Evolutionary conservation across 345 rosid species (phyloP), one percentile per base, ranked within the genome.

Genomic region (Cardamine occulta): DNA sequence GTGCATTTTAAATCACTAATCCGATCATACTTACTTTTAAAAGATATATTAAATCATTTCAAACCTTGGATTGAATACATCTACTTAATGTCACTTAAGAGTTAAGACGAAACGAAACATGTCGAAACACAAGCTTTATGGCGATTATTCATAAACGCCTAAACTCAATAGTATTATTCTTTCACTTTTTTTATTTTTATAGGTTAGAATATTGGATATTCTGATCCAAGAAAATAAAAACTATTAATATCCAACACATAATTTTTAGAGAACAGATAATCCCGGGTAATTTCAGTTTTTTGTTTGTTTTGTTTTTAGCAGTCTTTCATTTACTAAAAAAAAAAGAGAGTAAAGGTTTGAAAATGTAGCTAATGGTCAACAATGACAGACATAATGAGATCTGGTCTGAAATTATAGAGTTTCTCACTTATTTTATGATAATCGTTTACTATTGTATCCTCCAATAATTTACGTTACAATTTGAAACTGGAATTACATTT

Each of bases 351-450:
- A 53, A 73, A 31, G 32, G 9, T 26, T 37, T 19, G n/a, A 12
- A 40, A 73, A 56, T 54, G 13, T 54, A 56, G 35, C 56, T 73
- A 52, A 53, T 63, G 44, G 77, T 73, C 70, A 73, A 42, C 77
- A 53, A 63, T 63, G 70, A 53, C 70, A 73, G 34, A 42, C 21
- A 44, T 64, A 54, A 18, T 62, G 19, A 35, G 42, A 28, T 45
- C 1, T 44, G 1, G 35, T 67, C 24, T 8, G 3, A 60, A 21
- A 48, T 48, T 19, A 34, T 32, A 17, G 15, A 42, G 28, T 21
- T 73, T 53, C 61, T 63, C 34, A 31, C 55, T 64, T 63, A 64
- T 64, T 64, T 39, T 23, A 21, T 18, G 45, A 53, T 29, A 37
- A 48, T n/a, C 51, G 48, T 26, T 60, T 12, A 28, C 55, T 24